phyloP scores from a whole-genome alignment of 805 yeast species.

The Metschnikowia bowlesiae region DNA sequence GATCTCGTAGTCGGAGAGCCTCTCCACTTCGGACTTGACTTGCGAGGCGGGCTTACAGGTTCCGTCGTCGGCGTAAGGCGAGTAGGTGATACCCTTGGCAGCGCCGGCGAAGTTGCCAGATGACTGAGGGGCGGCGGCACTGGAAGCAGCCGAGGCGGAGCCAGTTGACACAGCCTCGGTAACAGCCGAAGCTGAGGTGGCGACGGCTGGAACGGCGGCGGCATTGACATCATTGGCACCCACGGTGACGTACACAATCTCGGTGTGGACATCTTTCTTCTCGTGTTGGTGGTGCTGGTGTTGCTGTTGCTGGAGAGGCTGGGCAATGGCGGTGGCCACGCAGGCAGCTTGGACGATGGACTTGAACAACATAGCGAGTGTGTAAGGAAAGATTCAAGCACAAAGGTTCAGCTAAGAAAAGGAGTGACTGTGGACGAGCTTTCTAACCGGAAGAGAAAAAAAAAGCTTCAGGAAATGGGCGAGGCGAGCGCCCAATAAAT shows the following conservation, averaged over 20 bases:
- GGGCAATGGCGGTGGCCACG: slow-evolving; percentile 49
- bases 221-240: slow-evolving; percentile 26
- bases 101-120: slow-evolving; percentile 31
- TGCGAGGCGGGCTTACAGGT: slow-evolving; percentile 59
- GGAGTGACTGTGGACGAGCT: slow-evolving; percentile 30
- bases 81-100: slow-evolving; percentile 73
- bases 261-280: slow-evolving; percentile 52
- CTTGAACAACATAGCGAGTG: slow-evolving; percentile 44
- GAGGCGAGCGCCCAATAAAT: slow-evolving; percentile 2
- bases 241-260: slow-evolving; percentile 48
- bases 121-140: slow-evolving; percentile 12
- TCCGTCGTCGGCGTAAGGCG: slow-evolving; percentile 70
- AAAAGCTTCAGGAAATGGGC: neutral
- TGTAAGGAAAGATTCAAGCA: slow-evolving; percentile 4
- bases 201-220: slow-evolving; percentile 19
- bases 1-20: slow-evolving; percentile 48
- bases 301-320: slow-evolving; percentile 54
- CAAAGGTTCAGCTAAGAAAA: slow-evolving; percentile 23
- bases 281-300: slow-evolving; percentile 40
- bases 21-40: slow-evolving; percentile 56
- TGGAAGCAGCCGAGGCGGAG: slow-evolving; percentile 11
- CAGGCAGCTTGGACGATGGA: slow-evolving; percentile 46
- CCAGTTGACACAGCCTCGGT: neutral
- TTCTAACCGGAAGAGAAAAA: slow-evolving; percentile 15
- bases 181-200: slow-evolving; percentile 20